phyloP scores from a whole-genome alignment of 345 rosid genomes.

The Combretum micranthum region DNA sequence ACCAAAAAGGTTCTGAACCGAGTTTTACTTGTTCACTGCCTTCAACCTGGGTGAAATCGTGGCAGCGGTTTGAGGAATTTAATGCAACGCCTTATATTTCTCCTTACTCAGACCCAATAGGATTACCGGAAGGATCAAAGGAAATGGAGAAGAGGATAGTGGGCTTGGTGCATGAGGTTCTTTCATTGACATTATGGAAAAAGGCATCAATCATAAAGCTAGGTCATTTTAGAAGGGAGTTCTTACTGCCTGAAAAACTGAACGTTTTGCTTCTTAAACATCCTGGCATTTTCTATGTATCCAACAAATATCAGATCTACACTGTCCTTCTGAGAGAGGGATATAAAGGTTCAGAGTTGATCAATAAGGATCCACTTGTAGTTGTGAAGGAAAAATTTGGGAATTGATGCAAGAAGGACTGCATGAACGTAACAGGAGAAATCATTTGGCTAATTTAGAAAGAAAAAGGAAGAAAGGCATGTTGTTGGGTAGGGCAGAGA shows the following conservation, averaged over 20 bases:
- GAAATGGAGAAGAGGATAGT: slow-evolving; percentile 77
- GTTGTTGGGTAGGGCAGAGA: slow-evolving; percentile 21
- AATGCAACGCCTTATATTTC: slow-evolving; percentile 76
- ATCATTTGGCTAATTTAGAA: slow-evolving; percentile 45
- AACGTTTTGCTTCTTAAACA: slow-evolving; percentile 71
- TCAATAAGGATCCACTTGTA: slow-evolving; percentile 72
- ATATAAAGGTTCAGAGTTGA: slow-evolving; percentile 61
- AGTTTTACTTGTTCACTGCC: slow-evolving; percentile 62
- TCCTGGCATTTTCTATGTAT: slow-evolving; percentile 75
- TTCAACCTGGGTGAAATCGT: slow-evolving; percentile 62
- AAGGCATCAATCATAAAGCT: slow-evolving; percentile 72
- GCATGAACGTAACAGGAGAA: slow-evolving; percentile 63
- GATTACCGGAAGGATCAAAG: slow-evolving; percentile 45
- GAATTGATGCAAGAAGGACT: slow-evolving; percentile 89
- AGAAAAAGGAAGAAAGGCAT: slow-evolving; percentile 56
- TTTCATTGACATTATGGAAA: slow-evolving; percentile 79
- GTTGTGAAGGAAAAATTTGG: slow-evolving; percentile 80
- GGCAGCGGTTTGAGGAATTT: slow-evolving; percentile 69
- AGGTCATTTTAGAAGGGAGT: slow-evolving; percentile 80
- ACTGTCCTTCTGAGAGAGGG: slow-evolving; percentile 88
- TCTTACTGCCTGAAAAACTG: slow-evolving; percentile 61
- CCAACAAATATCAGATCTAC: slow-evolving; percentile 76
- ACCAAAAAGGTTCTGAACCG: slow-evolving; percentile 41
- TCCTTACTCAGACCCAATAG: slow-evolving; percentile 43
- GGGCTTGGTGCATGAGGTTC: slow-evolving; percentile 70